Conservation (phyloP, 2,329 filamentous ascomycete species). For the Ilyonectria destructans region DNA sequence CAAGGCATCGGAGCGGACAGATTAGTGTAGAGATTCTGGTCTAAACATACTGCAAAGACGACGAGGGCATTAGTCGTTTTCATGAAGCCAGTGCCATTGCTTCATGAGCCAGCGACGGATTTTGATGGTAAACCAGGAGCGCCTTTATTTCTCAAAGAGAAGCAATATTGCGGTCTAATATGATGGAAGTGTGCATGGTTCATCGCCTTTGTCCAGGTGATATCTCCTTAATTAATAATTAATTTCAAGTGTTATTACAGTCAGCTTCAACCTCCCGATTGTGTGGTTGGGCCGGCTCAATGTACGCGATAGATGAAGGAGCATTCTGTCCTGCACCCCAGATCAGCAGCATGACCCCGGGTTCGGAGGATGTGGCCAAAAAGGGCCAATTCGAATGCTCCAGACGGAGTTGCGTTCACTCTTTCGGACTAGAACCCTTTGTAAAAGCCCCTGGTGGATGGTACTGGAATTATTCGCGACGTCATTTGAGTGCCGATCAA, state of each 20-base stretch:
- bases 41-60: not conserved
- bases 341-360: not conserved
- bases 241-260: not conserved
- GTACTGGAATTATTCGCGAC: not conserved
- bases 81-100: not conserved
- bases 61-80: not conserved
- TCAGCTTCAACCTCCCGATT: not conserved
- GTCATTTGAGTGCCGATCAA: not conserved
- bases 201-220: not conserved
- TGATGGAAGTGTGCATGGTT: not conserved
- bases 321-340: not conserved
- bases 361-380: not conserved
- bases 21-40: not conserved
- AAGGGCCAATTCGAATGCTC: not conserved
- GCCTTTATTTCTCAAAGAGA: not conserved
- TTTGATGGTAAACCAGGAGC: not conserved
- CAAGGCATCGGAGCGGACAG: not conserved
- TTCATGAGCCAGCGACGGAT: not conserved
- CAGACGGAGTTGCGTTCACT: not conserved
- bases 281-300: not conserved
- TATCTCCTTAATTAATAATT: not conserved
- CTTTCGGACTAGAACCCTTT: not conserved
- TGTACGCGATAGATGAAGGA: not conserved
- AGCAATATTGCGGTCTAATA: not conserved
- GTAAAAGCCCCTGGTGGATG: not conserved